phyloP scores from a whole-genome alignment of 2,329 filamentous ascomycete genomes.

The Diaporthe sp. region DNA sequence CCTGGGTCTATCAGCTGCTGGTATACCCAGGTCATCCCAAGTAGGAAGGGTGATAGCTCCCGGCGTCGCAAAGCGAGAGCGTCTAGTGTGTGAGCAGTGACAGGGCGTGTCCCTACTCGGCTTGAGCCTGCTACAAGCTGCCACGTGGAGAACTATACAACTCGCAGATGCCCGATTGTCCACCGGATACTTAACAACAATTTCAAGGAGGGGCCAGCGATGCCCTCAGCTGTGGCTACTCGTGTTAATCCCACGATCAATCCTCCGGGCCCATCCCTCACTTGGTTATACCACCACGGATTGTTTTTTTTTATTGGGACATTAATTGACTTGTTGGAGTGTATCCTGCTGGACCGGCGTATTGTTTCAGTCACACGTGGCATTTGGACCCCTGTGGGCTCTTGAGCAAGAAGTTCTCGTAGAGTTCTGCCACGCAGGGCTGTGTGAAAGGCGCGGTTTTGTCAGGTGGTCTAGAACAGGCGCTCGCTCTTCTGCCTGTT shows the following conservation, averaged over 20 bases:
- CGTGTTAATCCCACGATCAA: background rate
- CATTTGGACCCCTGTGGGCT: no score
- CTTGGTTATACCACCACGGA: background rate
- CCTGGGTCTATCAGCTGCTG: no score
- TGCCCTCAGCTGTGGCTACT: no score
- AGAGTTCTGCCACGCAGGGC: background rate
- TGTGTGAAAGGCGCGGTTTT: background rate
- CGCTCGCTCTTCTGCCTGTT: background rate
- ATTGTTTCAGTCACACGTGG: background rate
- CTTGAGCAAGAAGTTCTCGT: no score
- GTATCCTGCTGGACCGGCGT: no score
- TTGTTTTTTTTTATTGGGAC: background rate
- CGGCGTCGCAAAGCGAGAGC: background rate
- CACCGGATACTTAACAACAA: no score
- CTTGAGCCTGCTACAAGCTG: background rate
- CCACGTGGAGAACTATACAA: background rate
- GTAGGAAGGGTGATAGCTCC: background rate
- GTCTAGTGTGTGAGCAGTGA: background rate
- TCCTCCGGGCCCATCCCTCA: background rate
- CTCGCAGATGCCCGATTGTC: background rate
- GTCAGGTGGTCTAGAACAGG: conserved; percentile 6
- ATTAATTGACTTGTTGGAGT: background rate
- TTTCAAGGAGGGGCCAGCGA: background rate
- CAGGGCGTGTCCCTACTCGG: background rate
- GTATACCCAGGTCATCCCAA: background rate